These are phyloP conservation scores for Dalbergia oliveri DNA, from an alignment of 306 rosid genomes.

Conservation along the genomic window DNA sequence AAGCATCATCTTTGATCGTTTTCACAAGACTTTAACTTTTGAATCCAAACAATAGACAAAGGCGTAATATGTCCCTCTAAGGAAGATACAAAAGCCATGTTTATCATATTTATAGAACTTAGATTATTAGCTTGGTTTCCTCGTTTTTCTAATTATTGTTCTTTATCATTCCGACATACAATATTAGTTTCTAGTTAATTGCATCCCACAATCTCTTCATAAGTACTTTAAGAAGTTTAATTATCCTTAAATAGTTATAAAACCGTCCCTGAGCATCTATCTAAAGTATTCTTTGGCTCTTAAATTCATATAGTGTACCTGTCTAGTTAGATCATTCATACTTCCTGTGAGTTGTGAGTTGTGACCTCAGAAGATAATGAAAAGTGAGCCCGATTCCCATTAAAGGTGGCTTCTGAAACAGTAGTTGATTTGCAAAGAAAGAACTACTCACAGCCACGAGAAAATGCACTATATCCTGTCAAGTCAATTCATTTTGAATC, in stretches of 20 bases:
- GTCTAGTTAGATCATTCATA: slow-evolving; percentile 11
- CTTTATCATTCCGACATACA: slow-evolving; percentile 58
- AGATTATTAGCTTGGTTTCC: slow-evolving; percentile 40
- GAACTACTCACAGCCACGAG: slow-evolving; percentile 36
- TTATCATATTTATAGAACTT: not conserved
- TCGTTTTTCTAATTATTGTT: slow-evolving; percentile 43
- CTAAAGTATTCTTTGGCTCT: slow-evolving; percentile 14
- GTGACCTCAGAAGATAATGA: slow-evolving; percentile 44
- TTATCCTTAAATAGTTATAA: slow-evolving; percentile 16
- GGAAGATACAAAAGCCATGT: not conserved
- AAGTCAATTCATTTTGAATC: slow-evolving; percentile 51
- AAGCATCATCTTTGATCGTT: not conserved
- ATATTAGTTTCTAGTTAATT: slow-evolving; percentile 36
- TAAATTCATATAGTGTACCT: slow-evolving; percentile 20
- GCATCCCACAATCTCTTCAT: slow-evolving; percentile 42
- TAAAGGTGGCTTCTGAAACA: slow-evolving; percentile 46
- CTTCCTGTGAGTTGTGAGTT: not conserved
- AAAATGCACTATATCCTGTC: slow-evolving; percentile 4
- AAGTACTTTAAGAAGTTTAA: slow-evolving; percentile 50
- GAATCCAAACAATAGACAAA: slow-evolving; percentile 36
- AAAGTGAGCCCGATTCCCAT: slow-evolving; percentile 32
- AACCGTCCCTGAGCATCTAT: not conserved
- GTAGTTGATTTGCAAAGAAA: slow-evolving; percentile 37
- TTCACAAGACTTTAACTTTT: slow-evolving; percentile 32
- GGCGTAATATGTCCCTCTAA: slow-evolving; percentile 7